Base-by-base conservation (phyloP, 2,329 filamentous ascomycete genomes). In the Phialocephala subalpina region DNA sequence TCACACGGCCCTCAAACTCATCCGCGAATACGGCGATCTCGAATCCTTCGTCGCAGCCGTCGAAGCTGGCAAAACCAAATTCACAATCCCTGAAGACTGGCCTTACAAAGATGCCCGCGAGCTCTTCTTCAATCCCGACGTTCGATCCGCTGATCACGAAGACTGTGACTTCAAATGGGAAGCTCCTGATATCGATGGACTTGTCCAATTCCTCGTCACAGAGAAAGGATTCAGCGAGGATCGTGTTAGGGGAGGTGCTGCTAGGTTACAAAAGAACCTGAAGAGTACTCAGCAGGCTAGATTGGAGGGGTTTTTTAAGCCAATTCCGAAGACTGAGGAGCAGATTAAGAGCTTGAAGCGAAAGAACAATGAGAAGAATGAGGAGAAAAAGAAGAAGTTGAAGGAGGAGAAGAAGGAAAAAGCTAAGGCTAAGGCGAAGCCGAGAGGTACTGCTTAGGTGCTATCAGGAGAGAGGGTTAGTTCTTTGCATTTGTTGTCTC, bases 101-200 rank as follows among this genome's bases (percentile, higher is more conserved):
- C 96, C 96, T 0, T 99, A 91, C 78, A 84, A 91, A 73, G 94
- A 99, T 74, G 97, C 96, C 8, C 92, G 97, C 47, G 88, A 94
- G 20, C 88, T 99, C 33, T 98, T 99, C 82, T 90, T 97, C 77
- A 85, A 95, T 73, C 96, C 96, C 0, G 94, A 98, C 73, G 95
- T 99, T 29, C 90, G 91, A 40, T 78, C 86, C 53, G 94, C 95
- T 27, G 92, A 97, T 72, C 87, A 97, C 74, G 88, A 92, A 0
- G 89, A 93, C 14, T 98, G 94, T 79, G 94, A 99, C 77, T 97
- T 98, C 84, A 97, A 97, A 80, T 99, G 97, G 96, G 94, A 97
- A 53, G 90, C 90, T 66, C 96, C 96, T 3, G 94, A 99, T 74
- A 84, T 96, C 1, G 94, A 97, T 1, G 95, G 93, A 0, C 86